phyloP scores from a whole-genome alignment of 2,329 filamentous ascomycete genomes.

The Paradendryphiella salina region DNA sequence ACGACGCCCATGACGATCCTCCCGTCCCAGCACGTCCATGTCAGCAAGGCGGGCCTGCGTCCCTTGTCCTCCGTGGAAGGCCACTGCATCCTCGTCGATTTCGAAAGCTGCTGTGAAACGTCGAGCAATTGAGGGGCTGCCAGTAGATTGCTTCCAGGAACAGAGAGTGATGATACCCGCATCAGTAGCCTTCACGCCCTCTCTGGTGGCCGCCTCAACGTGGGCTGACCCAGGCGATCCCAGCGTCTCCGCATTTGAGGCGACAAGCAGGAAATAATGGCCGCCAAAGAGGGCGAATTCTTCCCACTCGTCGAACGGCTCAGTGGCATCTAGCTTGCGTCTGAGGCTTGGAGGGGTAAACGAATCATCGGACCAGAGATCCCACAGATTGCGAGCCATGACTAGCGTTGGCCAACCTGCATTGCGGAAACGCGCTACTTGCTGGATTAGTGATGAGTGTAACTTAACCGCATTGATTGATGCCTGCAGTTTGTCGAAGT shows the following conservation, averaged over 20 bases:
- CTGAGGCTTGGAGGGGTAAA: slow-evolving; percentile 68
- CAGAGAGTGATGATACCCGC: slow-evolving; percentile 21
- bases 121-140: slow-evolving; percentile 31
- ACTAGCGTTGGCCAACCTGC: slow-evolving; percentile 69
- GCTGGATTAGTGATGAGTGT: slow-evolving; percentile 69
- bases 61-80: slow-evolving; percentile 52
- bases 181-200: slow-evolving; percentile 3
- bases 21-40: slow-evolving; percentile 46
- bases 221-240: slow-evolving; percentile 13
- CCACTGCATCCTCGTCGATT: slow-evolving; percentile 38
- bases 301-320: slow-evolving; percentile 95
- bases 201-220: slow-evolving; percentile 5
- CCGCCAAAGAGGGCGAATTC: slow-evolving; percentile 83
- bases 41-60: slow-evolving; percentile 54
- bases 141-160: slow-evolving; percentile 15
- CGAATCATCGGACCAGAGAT: slow-evolving; percentile 72
- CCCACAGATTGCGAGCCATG: slow-evolving; percentile 71
- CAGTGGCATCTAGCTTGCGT: slow-evolving; percentile 66
- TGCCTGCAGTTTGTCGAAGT: slow-evolving; percentile 80
- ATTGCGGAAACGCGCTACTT: slow-evolving; percentile 67
- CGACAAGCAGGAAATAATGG: slow-evolving; percentile 80
- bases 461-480: slow-evolving; percentile 72
- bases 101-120: slow-evolving; percentile 48
- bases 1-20: slow-evolving; percentile 30
- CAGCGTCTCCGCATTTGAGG: slow-evolving; percentile 51